A percentile compares a stretch with the other conserved stretches of the same genome.
Conservation (phyloP, 176 grass and related monocot genomes). For the Musa schizocarpa region DNA sequence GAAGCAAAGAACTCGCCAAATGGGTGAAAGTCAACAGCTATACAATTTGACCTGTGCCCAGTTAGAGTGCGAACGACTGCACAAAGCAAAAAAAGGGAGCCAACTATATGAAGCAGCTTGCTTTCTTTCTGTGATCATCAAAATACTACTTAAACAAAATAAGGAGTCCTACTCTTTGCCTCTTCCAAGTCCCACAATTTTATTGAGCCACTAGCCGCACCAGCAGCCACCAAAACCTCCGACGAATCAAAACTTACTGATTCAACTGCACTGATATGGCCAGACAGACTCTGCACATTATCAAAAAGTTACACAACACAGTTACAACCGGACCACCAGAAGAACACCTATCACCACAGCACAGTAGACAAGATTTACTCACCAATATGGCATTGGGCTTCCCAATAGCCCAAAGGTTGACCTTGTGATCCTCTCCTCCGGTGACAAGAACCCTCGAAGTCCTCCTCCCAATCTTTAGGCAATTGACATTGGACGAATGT, state of each 20-base stretch:
- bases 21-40: slow-evolving; percentile 78
- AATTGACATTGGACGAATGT: slow-evolving; percentile 73
- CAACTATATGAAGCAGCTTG: not conserved
- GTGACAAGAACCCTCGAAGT: slow-evolving; percentile 69
- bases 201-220: slow-evolving; percentile 70
- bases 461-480: slow-evolving; percentile 68
- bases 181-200: slow-evolving; percentile 89
- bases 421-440: slow-evolving; percentile 75
- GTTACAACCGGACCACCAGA: not conserved
- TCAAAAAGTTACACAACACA: slow-evolving; percentile 10
- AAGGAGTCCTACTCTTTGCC: slow-evolving; percentile 46
- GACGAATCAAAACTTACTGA: slow-evolving; percentile 78
- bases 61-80: slow-evolving; percentile 78
- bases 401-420: slow-evolving; percentile 90
- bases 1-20: slow-evolving; percentile 93
- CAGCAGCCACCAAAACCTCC: slow-evolving; percentile 69
- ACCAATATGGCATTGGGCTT: slow-evolving; percentile 75
- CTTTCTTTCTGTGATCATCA: slow-evolving; percentile 12
- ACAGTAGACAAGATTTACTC: slow-evolving; percentile 1
- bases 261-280: slow-evolving; percentile 78
- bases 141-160: not conserved
- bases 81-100: slow-evolving; percentile 16
- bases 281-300: slow-evolving; percentile 52
- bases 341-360: slow-evolving; percentile 2
- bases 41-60: slow-evolving; percentile 81